Conservation (phyloP, 129 eudicot species). For the carrot (Daucus carota) region DNA sequence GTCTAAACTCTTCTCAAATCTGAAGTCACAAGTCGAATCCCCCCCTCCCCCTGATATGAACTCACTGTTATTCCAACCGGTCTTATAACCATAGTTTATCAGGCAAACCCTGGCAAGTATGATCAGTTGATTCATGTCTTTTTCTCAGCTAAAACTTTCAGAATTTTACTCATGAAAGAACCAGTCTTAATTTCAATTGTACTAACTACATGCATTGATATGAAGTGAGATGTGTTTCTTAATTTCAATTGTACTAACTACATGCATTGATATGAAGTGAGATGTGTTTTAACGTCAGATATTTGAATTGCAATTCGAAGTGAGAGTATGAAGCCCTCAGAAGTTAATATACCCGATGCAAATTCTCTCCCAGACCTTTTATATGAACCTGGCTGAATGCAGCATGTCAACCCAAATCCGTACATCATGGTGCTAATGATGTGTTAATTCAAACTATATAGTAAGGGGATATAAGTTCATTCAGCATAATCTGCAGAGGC, state of each 20-base stretch:
- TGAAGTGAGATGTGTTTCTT: background rate
- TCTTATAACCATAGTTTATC: background rate
- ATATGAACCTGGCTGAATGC: background rate
- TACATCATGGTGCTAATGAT: background rate
- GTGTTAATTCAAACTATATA: background rate
- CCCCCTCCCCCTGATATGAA: constrained; percentile 1
- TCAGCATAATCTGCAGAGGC: background rate
- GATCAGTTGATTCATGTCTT: background rate
- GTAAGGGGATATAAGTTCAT: background rate
- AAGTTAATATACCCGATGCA: background rate
- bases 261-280: background rate
- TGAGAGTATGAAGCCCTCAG: background rate
- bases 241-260: background rate
- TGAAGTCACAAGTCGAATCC: background rate
- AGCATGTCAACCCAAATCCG: background rate
- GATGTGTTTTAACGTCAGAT: background rate
- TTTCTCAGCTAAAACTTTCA: background rate
- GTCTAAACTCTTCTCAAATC: background rate
- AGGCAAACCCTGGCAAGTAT: constrained; percentile 4
- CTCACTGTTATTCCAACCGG: background rate
- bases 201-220: background rate
- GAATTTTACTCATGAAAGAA: background rate
- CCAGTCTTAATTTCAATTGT: background rate
- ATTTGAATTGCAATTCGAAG: background rate
- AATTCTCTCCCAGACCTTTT: background rate